Percentiles rank a stretch among this genome's conserved stretches.
Evolutionary conservation across 78 protist genomes (phyloP).

Genomic region (Protostelium mycophagum): DNA sequence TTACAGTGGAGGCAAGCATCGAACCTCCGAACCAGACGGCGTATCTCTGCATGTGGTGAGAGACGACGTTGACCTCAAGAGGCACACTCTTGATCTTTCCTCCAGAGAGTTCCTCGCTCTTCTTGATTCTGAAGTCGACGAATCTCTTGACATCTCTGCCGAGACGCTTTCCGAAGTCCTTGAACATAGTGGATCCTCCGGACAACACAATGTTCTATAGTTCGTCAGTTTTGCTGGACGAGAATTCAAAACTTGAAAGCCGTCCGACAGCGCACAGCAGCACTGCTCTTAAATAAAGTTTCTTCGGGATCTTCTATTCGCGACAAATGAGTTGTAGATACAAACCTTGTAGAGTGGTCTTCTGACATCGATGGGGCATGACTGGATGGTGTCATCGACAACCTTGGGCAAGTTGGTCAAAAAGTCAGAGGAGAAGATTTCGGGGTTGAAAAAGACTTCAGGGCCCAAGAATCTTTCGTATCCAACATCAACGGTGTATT

Average conservation of each 20-base stretch:
- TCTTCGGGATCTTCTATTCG: conserved; percentile 5
- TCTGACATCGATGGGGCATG: conserved; percentile 96
- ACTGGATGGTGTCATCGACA: conserved; percentile 85
- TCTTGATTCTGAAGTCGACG: conserved; percentile 71
- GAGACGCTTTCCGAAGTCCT: conserved; percentile 91
- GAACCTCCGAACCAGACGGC: conserved; percentile 99
- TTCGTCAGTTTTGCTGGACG: background rate
- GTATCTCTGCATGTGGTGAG: conserved; percentile 90
- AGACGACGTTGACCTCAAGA: conserved; percentile 92
- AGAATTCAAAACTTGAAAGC: background rate
- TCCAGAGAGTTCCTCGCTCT: conserved; percentile 60
- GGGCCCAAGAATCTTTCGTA: conserved; percentile 99
- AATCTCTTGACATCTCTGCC: conserved; percentile 85
- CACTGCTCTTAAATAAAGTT: background rate
- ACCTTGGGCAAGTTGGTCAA: conserved; percentile 90
- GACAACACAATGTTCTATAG: conserved; percentile 91
- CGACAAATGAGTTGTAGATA: background rate
- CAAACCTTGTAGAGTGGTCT: conserved; percentile 89
- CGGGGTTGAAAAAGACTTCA: conserved; percentile 99
- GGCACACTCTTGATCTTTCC: conserved; percentile 78
- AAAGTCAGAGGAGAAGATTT: conserved; percentile 89
- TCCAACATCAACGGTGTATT: conserved; percentile 88
- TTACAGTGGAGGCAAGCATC: conserved; percentile 80
- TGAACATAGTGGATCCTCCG: conserved; percentile 99
- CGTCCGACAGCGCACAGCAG: background rate